Base-by-base conservation (phyloP, 306 rosid genomes). In the Castanea sativa region DNA sequence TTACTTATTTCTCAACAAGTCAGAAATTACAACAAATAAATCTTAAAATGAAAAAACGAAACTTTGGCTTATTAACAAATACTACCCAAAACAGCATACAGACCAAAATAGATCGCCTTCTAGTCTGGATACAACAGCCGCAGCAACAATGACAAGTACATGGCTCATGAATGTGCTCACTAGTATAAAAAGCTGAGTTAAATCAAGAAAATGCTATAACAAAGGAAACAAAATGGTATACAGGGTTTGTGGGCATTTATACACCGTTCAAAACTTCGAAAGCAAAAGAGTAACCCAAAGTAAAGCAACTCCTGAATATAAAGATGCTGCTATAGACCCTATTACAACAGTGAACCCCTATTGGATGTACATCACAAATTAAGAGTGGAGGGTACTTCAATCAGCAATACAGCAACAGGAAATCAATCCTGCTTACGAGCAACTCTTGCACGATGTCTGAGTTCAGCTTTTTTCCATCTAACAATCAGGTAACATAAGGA, bases 401-500 rank as follows among this genome's bases (percentile, higher is more conserved):
- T 41, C 12, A 49, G 4, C 53, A 49, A 75, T 69, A 41, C 43
- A 56, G 27, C 55, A 69, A 71, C 67, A 76, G 58, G 71, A 70
- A 67, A 51, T 85, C 83, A 95, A 52, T 95, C 99, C 83, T 90
- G 81, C 85, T 94, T 94, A 53, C 88, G 90, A 60, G 94, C 82
- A 77, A 87, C 79, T 71, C 96, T 90, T 23, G 98, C 96, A 32
- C 96, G 97, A 53, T 95, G 92, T 90, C 92, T 88, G 29, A 95
- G 94, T 85, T 95, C 96, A 15, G 99, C 98, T 86, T 79, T 93
- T 84, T 95, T 95, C 99, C 99, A 95, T 87, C 82, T 85, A 78
- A 93, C 97, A 81, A 95, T 92, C 83, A 84, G 78, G 90, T 86
- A 86, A 83, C 98, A 91, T 38, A 95, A 74, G 71, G 97, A 90